Conservation (phyloP, 75 land plant species). For the Chamaecyparis obtusa region DNA sequence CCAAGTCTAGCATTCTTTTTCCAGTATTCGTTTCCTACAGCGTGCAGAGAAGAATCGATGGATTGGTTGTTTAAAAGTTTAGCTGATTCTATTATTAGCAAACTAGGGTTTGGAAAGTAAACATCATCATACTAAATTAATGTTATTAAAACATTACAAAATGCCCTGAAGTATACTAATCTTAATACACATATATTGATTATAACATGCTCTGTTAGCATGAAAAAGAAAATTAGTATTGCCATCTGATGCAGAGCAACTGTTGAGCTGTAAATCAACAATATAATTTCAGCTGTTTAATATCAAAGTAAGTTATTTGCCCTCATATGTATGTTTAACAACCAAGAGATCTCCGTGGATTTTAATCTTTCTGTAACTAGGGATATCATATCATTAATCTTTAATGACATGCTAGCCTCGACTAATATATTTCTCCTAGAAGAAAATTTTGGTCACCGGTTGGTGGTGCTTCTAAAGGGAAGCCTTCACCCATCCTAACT, state of each 20-base stretch:
- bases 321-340: not conserved
- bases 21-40: not conserved
- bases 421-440: not conserved
- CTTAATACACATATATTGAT: not conserved
- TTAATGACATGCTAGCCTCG: not conserved
- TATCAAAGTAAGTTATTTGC: not conserved
- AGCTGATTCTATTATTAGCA: not conserved
- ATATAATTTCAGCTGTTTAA: not conserved
- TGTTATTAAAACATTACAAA: not conserved
- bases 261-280: not conserved
- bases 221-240: not conserved
- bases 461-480: not conserved
- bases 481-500: not conserved
- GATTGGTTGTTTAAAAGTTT: not conserved
- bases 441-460: not conserved
- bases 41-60: not conserved
- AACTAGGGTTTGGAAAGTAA: not conserved
- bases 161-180: not conserved
- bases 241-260: not conserved
- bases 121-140: not conserved
- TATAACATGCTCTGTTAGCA: not conserved
- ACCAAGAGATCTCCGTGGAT: not conserved
- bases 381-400: not conserved
- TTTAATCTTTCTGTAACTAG: not conserved
- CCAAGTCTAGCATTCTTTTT: not conserved